phyloP scores from a whole-genome alignment of 2,329 filamentous ascomycete genomes.

The Colletotrichum graminicola region DNA sequence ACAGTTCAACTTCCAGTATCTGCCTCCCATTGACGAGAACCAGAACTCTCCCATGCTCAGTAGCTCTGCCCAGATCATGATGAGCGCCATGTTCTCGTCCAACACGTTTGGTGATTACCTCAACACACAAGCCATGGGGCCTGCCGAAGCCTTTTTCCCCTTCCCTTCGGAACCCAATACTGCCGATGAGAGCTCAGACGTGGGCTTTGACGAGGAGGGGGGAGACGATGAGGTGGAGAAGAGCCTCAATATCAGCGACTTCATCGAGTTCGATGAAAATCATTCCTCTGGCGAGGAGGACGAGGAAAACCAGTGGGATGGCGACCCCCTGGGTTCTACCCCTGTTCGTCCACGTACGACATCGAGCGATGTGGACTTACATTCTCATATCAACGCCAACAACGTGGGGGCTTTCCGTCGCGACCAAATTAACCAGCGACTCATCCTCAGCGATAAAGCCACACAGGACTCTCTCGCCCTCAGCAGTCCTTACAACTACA shows the following conservation, averaged over 20 bases:
- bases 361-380: slow-evolving; percentile 60
- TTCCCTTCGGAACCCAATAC: slow-evolving; percentile 71
- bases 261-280: slow-evolving; percentile 75
- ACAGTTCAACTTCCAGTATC: slow-evolving; percentile 64
- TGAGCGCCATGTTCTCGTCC: slow-evolving; percentile 76
- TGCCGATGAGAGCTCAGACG: slow-evolving; percentile 62
- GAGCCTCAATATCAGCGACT: slow-evolving; percentile 76
- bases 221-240: slow-evolving; percentile 75
- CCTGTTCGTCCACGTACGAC: slow-evolving; percentile 64
- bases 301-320: slow-evolving; percentile 61
- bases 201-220: slow-evolving; percentile 62
- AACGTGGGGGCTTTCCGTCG: slow-evolving; percentile 84
- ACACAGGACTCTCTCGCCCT: slow-evolving; percentile 74
- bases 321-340: slow-evolving; percentile 64
- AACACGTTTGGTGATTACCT: slow-evolving; percentile 68
- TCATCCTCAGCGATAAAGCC: slow-evolving; percentile 71
- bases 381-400: slow-evolving; percentile 73
- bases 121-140: slow-evolving; percentile 76
- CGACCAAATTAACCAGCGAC: slow-evolving; percentile 72
- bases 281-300: slow-evolving; percentile 72
- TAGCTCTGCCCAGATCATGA: slow-evolving; percentile 81
- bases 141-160: slow-evolving; percentile 81
- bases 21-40: slow-evolving; percentile 50
- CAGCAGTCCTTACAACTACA: slow-evolving; percentile 70
- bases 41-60: slow-evolving; percentile 70